Conservation (phyloP, 1,284 basidiomycete species). For the Irpex sp. region DNA sequence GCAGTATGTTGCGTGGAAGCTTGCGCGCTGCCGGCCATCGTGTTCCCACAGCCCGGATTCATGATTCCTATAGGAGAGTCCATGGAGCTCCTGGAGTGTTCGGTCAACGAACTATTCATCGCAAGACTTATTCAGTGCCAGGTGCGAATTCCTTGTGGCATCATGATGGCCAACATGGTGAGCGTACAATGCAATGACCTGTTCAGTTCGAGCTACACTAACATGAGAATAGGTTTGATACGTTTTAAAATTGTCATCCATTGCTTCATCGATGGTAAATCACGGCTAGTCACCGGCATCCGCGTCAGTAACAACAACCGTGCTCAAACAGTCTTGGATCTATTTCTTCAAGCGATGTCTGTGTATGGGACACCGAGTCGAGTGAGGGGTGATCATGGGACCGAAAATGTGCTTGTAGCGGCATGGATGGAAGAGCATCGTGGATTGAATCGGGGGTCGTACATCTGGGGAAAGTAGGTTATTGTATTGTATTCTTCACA, state of each 20-base stretch:
- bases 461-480: constrained; percentile 49
- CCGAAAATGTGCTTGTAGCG: constrained; percentile 35
- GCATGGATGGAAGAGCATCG: constrained; percentile 32
- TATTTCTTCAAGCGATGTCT: constrained; percentile 24
- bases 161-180: constrained; percentile 43
- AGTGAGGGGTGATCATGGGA: constrained; percentile 35
- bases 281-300: constrained; percentile 38
- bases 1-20: constrained; percentile 29
- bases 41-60: constrained; percentile 21
- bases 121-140: constrained; percentile 30
- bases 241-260: constrained; percentile 47
- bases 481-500: no score
- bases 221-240: constrained; percentile 32
- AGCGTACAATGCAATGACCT: no score
- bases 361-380: constrained; percentile 28
- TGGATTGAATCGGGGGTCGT: constrained; percentile 36
- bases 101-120: constrained; percentile 22
- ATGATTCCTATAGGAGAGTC: constrained; percentile 23
- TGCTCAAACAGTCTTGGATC: constrained; percentile 22
- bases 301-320: constrained; percentile 28
- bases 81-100: constrained; percentile 26
- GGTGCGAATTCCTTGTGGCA: constrained; percentile 37
- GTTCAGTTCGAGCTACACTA: no score
- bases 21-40: constrained; percentile 20
- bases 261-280: constrained; percentile 45